Evolutionary conservation across 768 basidiomycete genomes (phyloP).

Genomic region (Russula vinacea): DNA sequence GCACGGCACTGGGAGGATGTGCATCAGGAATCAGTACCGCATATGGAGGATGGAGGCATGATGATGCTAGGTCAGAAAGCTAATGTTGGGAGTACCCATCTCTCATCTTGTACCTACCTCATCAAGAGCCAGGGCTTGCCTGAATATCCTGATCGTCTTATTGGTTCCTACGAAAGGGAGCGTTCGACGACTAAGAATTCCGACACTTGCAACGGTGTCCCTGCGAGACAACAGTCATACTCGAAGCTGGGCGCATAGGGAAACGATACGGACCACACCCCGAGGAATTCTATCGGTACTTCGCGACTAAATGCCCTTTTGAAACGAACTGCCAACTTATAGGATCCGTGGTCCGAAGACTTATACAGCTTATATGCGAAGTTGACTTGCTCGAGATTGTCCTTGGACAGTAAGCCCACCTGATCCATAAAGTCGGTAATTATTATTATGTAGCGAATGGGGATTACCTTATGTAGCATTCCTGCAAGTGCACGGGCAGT

Average conservation of each 20-base stretch:
- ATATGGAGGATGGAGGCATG: neutral
- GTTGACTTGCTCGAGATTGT: conserved; percentile 64
- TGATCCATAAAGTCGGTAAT: conserved; percentile 33
- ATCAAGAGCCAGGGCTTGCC: conserved; percentile 75
- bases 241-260: neutral
- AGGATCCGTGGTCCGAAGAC: conserved; percentile 46
- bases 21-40: neutral
- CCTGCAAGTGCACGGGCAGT: conserved; percentile 73
- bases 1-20: conserved; percentile 51
- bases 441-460: neutral
- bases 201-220: conserved; percentile 81
- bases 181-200: conserved; percentile 52
- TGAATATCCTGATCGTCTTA: conserved; percentile 60
- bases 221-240: conserved; percentile 34
- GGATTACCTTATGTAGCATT: conserved; percentile 60
- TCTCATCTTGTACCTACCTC: conserved; percentile 47
- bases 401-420: conserved; percentile 67
- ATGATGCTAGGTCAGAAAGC: neutral
- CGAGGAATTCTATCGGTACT: conserved; percentile 75
- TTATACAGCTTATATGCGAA: conserved; percentile 76
- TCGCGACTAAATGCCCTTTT: conserved; percentile 65
- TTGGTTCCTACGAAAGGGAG: conserved; percentile 70
- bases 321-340: conserved; percentile 57
- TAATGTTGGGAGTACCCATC: neutral
- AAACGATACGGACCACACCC: conserved; percentile 57